These are phyloP conservation scores for Mrakia gelida DNA, from an alignment of 768 basidiomycete species.

Conservation along the genomic window DNA sequence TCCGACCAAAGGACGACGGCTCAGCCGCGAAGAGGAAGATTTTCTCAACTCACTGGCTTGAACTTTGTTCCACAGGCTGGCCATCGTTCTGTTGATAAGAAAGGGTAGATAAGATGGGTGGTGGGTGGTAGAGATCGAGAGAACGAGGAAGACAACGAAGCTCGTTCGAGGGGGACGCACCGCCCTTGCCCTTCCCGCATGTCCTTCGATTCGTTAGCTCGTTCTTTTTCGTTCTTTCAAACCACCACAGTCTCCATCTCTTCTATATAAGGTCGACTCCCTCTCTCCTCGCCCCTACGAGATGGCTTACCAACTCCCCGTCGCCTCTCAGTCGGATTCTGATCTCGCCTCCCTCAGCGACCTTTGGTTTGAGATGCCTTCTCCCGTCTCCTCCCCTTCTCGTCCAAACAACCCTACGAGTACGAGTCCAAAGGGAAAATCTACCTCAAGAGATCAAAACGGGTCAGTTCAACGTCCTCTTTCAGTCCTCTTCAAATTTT, in stretches of 20 bases:
- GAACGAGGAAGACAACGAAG: background rate
- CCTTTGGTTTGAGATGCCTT: background rate
- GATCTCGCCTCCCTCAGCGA: background rate
- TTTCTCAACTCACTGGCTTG: background rate
- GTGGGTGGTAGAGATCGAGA: background rate
- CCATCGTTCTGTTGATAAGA: too few relatives aligned
- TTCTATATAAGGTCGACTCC: background rate
- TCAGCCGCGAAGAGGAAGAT: background rate
- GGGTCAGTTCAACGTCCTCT: background rate
- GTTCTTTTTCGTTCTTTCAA: background rate
- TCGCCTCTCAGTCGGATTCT: background rate
- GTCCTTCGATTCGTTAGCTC: background rate
- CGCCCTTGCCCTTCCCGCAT: background rate
- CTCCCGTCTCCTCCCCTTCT: background rate
- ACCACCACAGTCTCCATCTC: background rate
- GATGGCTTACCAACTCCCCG: background rate
- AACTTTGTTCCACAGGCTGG: conserved; percentile 20
- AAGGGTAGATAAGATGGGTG: background rate
- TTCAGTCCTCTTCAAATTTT: too few relatives aligned
- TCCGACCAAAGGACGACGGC: background rate
- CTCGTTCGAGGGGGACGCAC: too few relatives aligned
- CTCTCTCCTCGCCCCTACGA: background rate
- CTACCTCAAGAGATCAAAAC: background rate
- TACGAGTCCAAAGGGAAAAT: background rate
- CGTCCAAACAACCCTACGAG: background rate